Conservation (phyloP, 257 asterid genomes). For the Gentiana macrophylla region DNA sequence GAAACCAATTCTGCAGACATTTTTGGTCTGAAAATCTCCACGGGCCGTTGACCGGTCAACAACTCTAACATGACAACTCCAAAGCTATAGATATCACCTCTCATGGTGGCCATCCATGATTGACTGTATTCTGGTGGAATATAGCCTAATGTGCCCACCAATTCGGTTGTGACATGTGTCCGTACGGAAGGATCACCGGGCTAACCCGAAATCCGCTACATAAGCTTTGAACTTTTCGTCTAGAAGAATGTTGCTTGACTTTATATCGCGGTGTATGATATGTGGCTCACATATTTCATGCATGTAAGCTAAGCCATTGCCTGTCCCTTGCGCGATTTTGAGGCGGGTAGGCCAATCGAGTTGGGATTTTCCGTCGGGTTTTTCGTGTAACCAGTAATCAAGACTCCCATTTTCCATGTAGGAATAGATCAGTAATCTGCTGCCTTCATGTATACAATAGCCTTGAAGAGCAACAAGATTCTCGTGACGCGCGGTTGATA, state of each 20-base stretch:
- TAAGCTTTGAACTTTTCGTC: constrained; percentile 77
- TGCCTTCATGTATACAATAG: constrained; percentile 85
- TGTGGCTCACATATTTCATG: constrained; percentile 89
- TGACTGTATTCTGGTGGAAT: constrained; percentile 98
- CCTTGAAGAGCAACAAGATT: constrained; percentile 85
- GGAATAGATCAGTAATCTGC: constrained; percentile 65
- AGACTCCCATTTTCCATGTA: constrained; percentile 96
- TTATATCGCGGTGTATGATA: constrained; percentile 86
- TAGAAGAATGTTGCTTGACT: constrained; percentile 90
- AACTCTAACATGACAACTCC: constrained; percentile 92
- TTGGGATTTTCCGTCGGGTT: constrained; percentile 63
- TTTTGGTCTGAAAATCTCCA: constrained; percentile 72
- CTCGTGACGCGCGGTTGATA: constrained; percentile 89
- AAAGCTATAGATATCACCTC: constrained; percentile 92
- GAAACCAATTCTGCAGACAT: constrained; percentile 61
- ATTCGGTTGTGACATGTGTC: constrained; percentile 90
- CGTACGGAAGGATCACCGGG: constrained; percentile 85
- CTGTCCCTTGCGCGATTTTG: constrained; percentile 62
- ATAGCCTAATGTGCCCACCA: constrained; percentile 93
- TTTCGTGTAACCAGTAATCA: constrained; percentile 93
- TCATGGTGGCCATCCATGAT: constrained; percentile 85
- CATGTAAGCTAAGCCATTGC: constrained; percentile 89
- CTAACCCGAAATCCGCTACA: constrained; percentile 90
- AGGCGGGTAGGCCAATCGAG: constrained; percentile 84
- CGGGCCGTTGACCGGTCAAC: constrained; percentile 79